Conservation (phyloP, 805 yeast species). For the Saturnispora galanensis region DNA sequence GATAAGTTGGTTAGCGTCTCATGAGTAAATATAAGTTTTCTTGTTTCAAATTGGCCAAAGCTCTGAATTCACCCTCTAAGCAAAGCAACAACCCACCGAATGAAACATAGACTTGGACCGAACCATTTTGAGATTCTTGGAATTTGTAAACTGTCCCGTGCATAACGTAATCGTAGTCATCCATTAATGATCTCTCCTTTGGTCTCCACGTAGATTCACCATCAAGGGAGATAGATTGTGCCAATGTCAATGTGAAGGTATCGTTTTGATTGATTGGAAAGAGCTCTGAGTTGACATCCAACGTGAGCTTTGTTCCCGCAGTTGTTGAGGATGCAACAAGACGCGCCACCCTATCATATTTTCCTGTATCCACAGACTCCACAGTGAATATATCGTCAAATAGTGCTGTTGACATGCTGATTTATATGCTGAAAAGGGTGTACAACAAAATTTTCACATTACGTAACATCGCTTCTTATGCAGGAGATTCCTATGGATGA, state of each 20-base stretch:
- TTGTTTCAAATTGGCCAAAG: slow-evolving; percentile 80
- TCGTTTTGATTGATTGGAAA: slow-evolving; percentile 76
- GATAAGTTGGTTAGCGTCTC: slow-evolving; percentile 37
- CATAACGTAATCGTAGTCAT: slow-evolving; percentile 97
- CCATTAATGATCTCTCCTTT: slow-evolving; percentile 80
- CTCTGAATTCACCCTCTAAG: slow-evolving; percentile 89
- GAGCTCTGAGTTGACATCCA: slow-evolving; percentile 85
- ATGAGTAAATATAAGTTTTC: slow-evolving; percentile 86
- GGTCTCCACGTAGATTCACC: slow-evolving; percentile 62
- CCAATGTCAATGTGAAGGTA: slow-evolving; percentile 75
- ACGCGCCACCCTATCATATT: slow-evolving; percentile 88
- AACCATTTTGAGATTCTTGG: slow-evolving; percentile 66
- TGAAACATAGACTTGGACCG: slow-evolving; percentile 82
- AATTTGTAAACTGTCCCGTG: slow-evolving; percentile 95
- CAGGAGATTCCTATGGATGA: slow-evolving; percentile 10
- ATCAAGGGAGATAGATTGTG: slow-evolving; percentile 57
- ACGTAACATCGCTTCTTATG: no score
- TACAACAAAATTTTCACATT: not conserved
- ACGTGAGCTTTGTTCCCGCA: slow-evolving; percentile 66
- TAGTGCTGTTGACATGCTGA: slow-evolving; percentile 55
- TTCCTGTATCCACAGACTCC: slow-evolving; percentile 73
- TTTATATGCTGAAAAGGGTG: slow-evolving; percentile 1
- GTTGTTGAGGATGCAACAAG: slow-evolving; percentile 82
- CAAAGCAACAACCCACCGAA: slow-evolving; percentile 93
- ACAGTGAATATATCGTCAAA: slow-evolving; percentile 91